Percentiles rank a stretch among this genome's conserved stretches.
Evolutionary conservation across 441 rosid genomes (phyloP).

Genomic region (Adansonia rubrostipa): DNA sequence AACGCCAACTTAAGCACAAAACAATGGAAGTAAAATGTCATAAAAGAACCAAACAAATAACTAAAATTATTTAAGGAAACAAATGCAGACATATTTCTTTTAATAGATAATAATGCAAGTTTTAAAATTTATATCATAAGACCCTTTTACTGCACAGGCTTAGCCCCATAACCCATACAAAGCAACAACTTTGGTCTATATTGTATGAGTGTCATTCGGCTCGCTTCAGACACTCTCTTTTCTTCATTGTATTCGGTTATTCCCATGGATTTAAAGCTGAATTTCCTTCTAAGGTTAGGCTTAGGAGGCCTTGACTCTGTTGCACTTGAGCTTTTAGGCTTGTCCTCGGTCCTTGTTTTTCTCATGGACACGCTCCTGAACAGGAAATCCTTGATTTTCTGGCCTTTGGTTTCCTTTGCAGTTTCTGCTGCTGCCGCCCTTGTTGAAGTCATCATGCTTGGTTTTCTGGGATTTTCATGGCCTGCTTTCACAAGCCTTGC

Average conservation of each 20-base stretch:
- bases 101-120: too few species aligned
- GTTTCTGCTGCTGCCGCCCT: background rate
- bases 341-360: conserved; percentile 25
- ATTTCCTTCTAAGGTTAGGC: conserved; percentile 33
- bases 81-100: too few species aligned
- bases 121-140: background rate
- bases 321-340: conserved; percentile 28
- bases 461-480: conserved; percentile 21
- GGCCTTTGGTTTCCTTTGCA: conserved; percentile 28
- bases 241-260: conserved; percentile 31
- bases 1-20: too few species aligned
- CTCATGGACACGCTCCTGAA: conserved; percentile 25
- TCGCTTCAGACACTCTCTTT: conserved; percentile 31
- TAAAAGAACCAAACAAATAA: too few species aligned
- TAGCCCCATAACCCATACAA: conserved; percentile 50
- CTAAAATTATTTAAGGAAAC: too few species aligned
- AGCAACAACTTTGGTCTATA: conserved; percentile 45
- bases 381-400: conserved; percentile 34
- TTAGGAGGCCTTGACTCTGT: background rate
- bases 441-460: background rate
- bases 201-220: conserved; percentile 31
- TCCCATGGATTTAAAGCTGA: conserved; percentile 34
- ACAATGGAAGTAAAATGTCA: too few species aligned
- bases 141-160: conserved; percentile 23
- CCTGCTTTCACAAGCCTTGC: conserved; percentile 44